Evolutionary conservation across 805 yeast genomes (phyloP).

Genomic region (Priceomyces haplophilus): DNA sequence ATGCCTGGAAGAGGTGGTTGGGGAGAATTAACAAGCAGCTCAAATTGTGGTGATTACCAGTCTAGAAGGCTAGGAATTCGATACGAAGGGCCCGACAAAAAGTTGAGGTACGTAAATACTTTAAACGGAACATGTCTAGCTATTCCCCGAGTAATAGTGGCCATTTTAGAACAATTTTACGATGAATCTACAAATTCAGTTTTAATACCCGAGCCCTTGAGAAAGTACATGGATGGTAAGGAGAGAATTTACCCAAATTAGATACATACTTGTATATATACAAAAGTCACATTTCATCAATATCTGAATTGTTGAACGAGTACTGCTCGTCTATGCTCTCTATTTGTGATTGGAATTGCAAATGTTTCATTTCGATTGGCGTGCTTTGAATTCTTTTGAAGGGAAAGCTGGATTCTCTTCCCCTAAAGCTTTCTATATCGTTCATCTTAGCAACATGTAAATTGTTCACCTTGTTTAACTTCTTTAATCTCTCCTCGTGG

Average conservation of each 20-base stretch:
- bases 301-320: slow-evolving; percentile 12
- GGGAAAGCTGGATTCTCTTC: slow-evolving; percentile 1
- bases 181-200: slow-evolving; percentile 55
- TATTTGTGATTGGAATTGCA: slow-evolving; percentile 1
- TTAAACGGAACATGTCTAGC: slow-evolving; percentile 96
- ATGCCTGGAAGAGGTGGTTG: slow-evolving; percentile 94
- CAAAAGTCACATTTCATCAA: slow-evolving; percentile 6
- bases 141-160: slow-evolving; percentile 84
- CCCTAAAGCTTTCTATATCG: slow-evolving; percentile 11
- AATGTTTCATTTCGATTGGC: slow-evolving; percentile 12
- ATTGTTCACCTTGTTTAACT: slow-evolving; percentile 19
- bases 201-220: slow-evolving; percentile 63
- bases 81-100: slow-evolving; percentile 34
- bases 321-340: slow-evolving; percentile 7
- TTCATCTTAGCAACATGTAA: slow-evolving; percentile 19
- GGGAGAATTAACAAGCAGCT: slow-evolving; percentile 91
- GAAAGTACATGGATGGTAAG: slow-evolving; percentile 69
- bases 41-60: slow-evolving; percentile 92
- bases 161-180: slow-evolving; percentile 83
- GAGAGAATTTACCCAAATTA: slow-evolving; percentile 22
- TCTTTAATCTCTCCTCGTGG: slow-evolving; percentile 3
- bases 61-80: slow-evolving; percentile 76
- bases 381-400: slow-evolving; percentile 29
- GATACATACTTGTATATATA: slow-evolving; percentile 10
- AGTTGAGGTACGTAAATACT: slow-evolving; percentile 65